Base-by-base conservation (phyloP, 1,139 yeast genomes). In the Scheffersomyces cryptocercus region DNA sequence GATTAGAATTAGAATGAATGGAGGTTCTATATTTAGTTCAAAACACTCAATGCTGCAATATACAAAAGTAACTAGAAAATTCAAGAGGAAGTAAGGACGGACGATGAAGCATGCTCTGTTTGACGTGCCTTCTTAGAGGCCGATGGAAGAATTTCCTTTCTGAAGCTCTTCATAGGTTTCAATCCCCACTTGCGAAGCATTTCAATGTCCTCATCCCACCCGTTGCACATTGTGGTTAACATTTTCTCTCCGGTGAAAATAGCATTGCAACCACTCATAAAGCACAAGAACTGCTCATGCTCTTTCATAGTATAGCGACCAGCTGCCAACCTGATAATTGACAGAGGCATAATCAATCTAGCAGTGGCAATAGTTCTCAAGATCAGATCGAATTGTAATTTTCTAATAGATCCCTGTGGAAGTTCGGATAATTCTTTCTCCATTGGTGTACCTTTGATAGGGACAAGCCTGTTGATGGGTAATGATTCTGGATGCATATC, bases 281-380 rank as follows among this genome's bases (percentile, higher is more conserved):
- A 86, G 52, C 91, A 84, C 56, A 86, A 62, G 45, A 84, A 79
- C 57, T 86, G 95, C 53, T 86, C 91, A 47, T 79, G 70, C 52
- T 86, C 93, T 52, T 82, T 83, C 91, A 86, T 85, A 28, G 90
- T 84, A 57, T 85, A 85, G 46, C 95, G 71, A 0, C 95, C 95
- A 8, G 95, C 95, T 3, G 93, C 91, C 45, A 86, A 68, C 49
- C 95, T 73, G 48, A 86, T 80, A 38, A 85, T 85, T 1, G 88
- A 70, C 36, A 69, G 66, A 0, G 95, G 95, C 90, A 86, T 86
- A 32, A 84, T 65, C 20, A 86, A 62, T 51, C 95, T 75, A 0
- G 91, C 93, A 4, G 93, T 84, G 1, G 91, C 88, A 46, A 85
- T 75, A 2, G 91, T 85, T 58, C 85, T 75, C 34, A 86, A 66